Base-by-base conservation (phyloP, 1,139 yeast genomes). In the Geotrichum phurueaensis region DNA sequence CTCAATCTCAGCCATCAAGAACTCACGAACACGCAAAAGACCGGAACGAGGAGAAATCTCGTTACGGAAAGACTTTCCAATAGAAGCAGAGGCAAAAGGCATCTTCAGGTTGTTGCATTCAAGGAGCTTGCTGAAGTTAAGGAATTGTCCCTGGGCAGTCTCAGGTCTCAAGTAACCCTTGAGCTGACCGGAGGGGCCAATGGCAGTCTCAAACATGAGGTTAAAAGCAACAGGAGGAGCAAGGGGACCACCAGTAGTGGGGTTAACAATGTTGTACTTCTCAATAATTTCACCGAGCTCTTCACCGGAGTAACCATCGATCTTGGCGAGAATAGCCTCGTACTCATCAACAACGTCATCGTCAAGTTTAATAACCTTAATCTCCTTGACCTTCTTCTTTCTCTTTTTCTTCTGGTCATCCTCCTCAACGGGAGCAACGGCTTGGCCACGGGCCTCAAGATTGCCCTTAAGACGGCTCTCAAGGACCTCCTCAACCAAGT, bases 1-100 rank as follows among this genome's bases (percentile, higher is more conserved):
- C 79, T 95, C 99, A 73, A 95, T 92, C 81, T 95, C 99, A 60
- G 99, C 99, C 99, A 95, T 94, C 73, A 94, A 81, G 76, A 95
- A 95, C 79, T 95, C 99, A 77, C 99, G 90, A 61, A 95, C 99
- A 79, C 99, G 88, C 74, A 95, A 81, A 70, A 95, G 82, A 67
- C 99, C 99, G 45, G 98, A 89, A 77, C 99, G 86, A 70, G 99
- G 99, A 59, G 97, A 91, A 72, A 95, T 95, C 79, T 95, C 99
- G 76, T 95, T 95, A 81, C 99, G 87, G 82, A 94, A 95, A 20
- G 98, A 92, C 77, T 95, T 95, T 73, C 99, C 99, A 72, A 95
- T 90, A 51, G 97, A 89, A 54, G 99, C 99, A 64, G 97, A 90
- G 20, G 99, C 99, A 77, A 95, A 95, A 62, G 99, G 99, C 94